These are phyloP conservation scores for Murraya koenigii DNA, from an alignment of 345 rosid genomes.

Conservation along the genomic window DNA sequence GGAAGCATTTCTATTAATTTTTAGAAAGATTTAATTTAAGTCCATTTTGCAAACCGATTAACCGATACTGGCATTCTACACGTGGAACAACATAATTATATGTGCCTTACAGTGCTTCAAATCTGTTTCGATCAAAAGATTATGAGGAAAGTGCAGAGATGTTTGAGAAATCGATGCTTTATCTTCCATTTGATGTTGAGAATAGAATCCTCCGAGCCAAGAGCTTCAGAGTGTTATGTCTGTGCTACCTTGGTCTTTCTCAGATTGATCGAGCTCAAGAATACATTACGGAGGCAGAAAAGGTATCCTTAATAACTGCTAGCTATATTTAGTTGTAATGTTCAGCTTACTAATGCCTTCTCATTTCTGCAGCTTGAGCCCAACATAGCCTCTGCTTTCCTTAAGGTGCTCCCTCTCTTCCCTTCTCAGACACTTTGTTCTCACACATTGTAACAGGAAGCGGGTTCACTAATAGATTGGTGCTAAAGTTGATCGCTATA, in stretches of 20 bases:
- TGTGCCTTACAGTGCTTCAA: conserved; percentile 65
- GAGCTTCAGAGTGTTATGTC: conserved; percentile 91
- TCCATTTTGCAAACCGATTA: background rate
- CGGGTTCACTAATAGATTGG: background rate
- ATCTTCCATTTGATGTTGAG: conserved; percentile 65
- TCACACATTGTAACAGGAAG: background rate
- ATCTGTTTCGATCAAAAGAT: conserved; percentile 69
- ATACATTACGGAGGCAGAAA: conserved; percentile 82
- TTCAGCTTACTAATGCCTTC: conserved; percentile 7
- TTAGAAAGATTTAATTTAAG: background rate
- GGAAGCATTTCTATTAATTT: background rate
- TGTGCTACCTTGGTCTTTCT: conserved; percentile 79
- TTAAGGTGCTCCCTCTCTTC: conserved; percentile 59
- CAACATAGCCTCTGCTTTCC: conserved; percentile 75
- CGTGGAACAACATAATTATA: background rate
- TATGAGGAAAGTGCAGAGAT: conserved; percentile 76
- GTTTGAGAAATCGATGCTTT: conserved; percentile 95
- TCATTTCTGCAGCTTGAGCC: conserved; percentile 81
- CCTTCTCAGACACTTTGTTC: background rate
- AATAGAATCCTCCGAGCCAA: conserved; percentile 76
- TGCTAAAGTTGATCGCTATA: conserved; percentile 9
- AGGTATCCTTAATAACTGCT: conserved; percentile 43
- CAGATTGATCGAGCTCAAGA: conserved; percentile 87
- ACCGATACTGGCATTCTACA: background rate
- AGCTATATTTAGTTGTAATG: conserved; percentile 8